A percentile compares a stretch with the other conserved stretches of the same genome.
Evolutionary conservation across 495 filamentous ascomycete species (phyloP).

Genomic region (Penicillium fimorum): DNA sequence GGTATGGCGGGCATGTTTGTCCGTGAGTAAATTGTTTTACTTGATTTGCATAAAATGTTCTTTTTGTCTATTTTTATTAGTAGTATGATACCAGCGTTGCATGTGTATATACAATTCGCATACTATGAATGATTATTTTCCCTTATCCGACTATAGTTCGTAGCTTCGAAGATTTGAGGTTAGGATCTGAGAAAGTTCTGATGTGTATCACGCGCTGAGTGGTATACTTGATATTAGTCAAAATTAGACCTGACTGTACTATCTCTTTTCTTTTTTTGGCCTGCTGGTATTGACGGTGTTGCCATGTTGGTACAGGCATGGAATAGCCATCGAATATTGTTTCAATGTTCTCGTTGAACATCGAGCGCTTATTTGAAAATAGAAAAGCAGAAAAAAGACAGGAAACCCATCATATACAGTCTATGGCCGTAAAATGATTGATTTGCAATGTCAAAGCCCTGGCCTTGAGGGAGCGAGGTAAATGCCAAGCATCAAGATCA

Average conservation of each 20-base stretch:
- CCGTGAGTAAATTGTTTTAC: conserved; percentile 56
- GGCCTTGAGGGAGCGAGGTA: neutral
- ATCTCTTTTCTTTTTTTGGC: no score
- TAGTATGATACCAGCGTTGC: conserved; percentile 31
- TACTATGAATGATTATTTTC: conserved; percentile 18
- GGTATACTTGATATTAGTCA: no score
- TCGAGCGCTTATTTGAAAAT: neutral
- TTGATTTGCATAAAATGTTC: conserved; percentile 6
- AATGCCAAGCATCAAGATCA: conserved; percentile 18
- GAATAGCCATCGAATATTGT: neutral
- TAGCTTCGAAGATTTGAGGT: no score
- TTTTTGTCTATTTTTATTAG: conserved; percentile 14
- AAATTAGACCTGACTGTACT: no score
- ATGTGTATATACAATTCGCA: conserved; percentile 29
- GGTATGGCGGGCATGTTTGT: conserved; percentile 86
- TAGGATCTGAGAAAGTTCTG: no score
- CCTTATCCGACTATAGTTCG: neutral
- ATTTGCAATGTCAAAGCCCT: neutral
- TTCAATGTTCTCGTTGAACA: neutral
- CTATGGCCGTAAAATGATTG: neutral
- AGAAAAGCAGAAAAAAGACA: neutral
- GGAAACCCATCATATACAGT: neutral
- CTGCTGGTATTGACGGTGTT: no score
- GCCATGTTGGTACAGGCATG: neutral
- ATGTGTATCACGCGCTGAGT: no score